A percentile compares a stretch with the other conserved stretches of the same genome.
These are phyloP conservation scores for Tricladium varicosporioides DNA, from an alignment of 2,329 filamentous ascomycete genomes.

Conservation along the genomic window DNA sequence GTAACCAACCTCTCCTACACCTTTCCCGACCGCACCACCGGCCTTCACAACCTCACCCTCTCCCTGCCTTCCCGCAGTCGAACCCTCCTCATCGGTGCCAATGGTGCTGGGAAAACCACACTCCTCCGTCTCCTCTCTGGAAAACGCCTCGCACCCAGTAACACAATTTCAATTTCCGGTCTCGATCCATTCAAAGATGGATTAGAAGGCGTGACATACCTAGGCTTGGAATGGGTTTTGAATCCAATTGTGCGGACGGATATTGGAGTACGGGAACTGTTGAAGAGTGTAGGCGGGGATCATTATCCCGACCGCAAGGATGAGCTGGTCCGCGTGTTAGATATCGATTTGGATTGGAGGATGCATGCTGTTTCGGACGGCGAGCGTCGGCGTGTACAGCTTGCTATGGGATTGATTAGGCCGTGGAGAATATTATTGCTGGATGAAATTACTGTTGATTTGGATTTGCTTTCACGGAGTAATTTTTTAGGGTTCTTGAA, in stretches of 20 bases:
- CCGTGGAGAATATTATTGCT: slow-evolving; percentile 90
- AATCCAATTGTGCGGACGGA: slow-evolving; percentile 95
- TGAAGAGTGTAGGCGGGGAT: slow-evolving; percentile 82
- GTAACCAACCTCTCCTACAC: slow-evolving; percentile 79
- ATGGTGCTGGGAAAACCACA: slow-evolving; percentile 96
- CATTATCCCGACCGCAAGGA: slow-evolving; percentile 79
- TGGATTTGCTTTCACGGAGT: slow-evolving; percentile 81
- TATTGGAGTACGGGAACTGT: slow-evolving; percentile 84
- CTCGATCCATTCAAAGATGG: slow-evolving; percentile 89
- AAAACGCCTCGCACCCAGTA: slow-evolving; percentile 82
- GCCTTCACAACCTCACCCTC: slow-evolving; percentile 71
- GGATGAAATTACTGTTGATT: slow-evolving; percentile 95
- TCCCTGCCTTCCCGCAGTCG: slow-evolving; percentile 78
- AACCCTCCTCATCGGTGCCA: slow-evolving; percentile 91
- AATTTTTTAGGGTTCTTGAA: slow-evolving; percentile 87
- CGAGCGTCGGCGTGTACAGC: slow-evolving; percentile 85
- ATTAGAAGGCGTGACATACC: slow-evolving; percentile 92
- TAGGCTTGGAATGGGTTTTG: slow-evolving; percentile 96
- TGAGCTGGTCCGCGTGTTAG: slow-evolving; percentile 82
- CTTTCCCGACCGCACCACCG: slow-evolving; percentile 82
- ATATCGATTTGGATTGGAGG: slow-evolving; percentile 89
- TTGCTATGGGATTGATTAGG: slow-evolving; percentile 90
- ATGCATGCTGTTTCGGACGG: slow-evolving; percentile 96
- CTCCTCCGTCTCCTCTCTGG: slow-evolving; percentile 87
- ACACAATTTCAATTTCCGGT: slow-evolving; percentile 73